phyloP scores from a whole-genome alignment of 768 basidiomycete genomes.

The Boletus coccyginus region DNA sequence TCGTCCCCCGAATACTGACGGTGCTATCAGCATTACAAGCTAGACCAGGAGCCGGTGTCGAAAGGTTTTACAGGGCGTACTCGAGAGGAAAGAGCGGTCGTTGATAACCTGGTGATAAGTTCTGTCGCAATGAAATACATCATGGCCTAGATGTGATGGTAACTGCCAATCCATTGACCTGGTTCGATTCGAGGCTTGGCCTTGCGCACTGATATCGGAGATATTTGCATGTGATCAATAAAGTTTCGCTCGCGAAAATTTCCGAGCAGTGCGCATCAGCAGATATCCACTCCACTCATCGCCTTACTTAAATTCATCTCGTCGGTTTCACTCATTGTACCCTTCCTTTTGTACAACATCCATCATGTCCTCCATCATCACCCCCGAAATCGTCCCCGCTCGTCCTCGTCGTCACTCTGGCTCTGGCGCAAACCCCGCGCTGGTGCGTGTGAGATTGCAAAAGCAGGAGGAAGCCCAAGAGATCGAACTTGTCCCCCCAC shows the following conservation, averaged over 20 bases:
- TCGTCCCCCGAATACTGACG: background rate
- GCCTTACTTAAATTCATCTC: too few relatives aligned
- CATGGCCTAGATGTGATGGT: slow-evolving; percentile 13
- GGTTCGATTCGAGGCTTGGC: background rate
- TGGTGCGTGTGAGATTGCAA: slow-evolving; percentile 17
- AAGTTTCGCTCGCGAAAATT: slow-evolving; percentile 10
- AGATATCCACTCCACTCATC: too few relatives aligned
- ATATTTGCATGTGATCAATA: too few relatives aligned
- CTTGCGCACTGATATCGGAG: background rate
- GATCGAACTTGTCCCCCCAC: slow-evolving; percentile 45
- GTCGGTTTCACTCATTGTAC: background rate
- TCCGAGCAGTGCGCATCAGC: background rate
- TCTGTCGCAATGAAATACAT: slow-evolving; percentile 82
- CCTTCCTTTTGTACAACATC: background rate
- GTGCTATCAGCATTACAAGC: slow-evolving; percentile 61
- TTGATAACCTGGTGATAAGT: slow-evolving; percentile 73
- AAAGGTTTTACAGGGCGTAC: slow-evolving; percentile 34
- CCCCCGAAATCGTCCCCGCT: slow-evolving; percentile 6
- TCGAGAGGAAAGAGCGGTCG: slow-evolving; percentile 35
- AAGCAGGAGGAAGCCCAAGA: slow-evolving; percentile 20
- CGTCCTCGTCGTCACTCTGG: slow-evolving; percentile 67
- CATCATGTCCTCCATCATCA: slow-evolving; percentile 20
- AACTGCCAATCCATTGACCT: background rate
- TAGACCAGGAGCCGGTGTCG: slow-evolving; percentile 51
- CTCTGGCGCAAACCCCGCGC: slow-evolving; percentile 40